Conservation (phyloP, 352 stramenopile genomes). For the Phytophthora ramorum region DNA sequence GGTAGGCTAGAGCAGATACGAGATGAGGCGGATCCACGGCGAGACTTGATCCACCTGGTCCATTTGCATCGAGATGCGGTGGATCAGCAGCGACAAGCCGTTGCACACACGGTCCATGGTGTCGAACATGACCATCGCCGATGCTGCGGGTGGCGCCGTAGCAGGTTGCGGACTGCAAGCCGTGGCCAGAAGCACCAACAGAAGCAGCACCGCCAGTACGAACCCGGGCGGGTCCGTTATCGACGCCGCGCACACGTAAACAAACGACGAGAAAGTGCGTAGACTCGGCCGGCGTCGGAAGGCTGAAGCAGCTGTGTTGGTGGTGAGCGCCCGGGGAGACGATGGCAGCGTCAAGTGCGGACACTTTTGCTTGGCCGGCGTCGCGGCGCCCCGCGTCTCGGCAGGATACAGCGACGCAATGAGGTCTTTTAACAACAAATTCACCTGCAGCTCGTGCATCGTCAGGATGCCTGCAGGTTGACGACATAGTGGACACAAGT, state of each 20-base stretch:
- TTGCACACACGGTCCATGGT: slow-evolving; percentile 71
- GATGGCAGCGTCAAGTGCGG: slow-evolving; percentile 29
- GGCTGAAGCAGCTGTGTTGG: slow-evolving; percentile 33
- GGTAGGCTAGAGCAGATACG: slow-evolving; percentile 52
- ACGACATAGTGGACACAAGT: slow-evolving; percentile 75
- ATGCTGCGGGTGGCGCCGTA: slow-evolving; percentile 42
- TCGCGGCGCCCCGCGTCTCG: slow-evolving; percentile 46
- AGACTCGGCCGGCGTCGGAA: slow-evolving; percentile 52
- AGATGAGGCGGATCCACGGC: slow-evolving; percentile 65
- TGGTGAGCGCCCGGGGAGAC: slow-evolving; percentile 25
- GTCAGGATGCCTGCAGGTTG: slow-evolving; percentile 40
- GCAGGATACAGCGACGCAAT: slow-evolving; percentile 65
- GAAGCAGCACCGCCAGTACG: slow-evolving; percentile 72
- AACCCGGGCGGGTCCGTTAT: slow-evolving; percentile 78
- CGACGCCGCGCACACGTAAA: slow-evolving; percentile 74
- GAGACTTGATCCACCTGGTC: slow-evolving; percentile 64
- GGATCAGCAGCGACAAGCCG: slow-evolving; percentile 65
- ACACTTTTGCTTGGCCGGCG: slow-evolving; percentile 53
- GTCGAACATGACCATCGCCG: slow-evolving; percentile 51
- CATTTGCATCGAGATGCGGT: slow-evolving; percentile 65
- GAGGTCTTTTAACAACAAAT: slow-evolving; percentile 68
- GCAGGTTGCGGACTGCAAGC: slow-evolving; percentile 62
- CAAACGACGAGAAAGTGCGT: slow-evolving; percentile 71
- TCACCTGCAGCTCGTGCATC: slow-evolving; percentile 60
- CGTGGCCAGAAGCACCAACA: slow-evolving; percentile 67